Conservation (phyloP, 2,329 filamentous ascomycete species). For the Emergomyces africanus region DNA sequence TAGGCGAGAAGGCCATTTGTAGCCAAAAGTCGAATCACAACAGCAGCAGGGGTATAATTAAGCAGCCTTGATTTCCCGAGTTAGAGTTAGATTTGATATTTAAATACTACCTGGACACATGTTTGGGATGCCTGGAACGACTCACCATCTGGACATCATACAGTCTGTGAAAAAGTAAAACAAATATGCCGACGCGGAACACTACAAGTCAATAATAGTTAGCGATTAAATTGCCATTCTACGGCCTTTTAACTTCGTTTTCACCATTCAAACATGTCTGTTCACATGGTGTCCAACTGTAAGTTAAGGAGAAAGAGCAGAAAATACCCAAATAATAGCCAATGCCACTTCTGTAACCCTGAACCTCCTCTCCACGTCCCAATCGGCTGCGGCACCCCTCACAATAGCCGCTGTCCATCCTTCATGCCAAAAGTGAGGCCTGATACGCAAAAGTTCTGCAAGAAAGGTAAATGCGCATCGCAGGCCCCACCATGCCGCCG, state of each 20-base stretch:
- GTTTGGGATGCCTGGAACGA: conserved; percentile 5
- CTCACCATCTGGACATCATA: conserved; percentile 68
- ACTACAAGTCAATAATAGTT: conserved; percentile 34
- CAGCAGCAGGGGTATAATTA: conserved; percentile 66
- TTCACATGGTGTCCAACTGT: background rate
- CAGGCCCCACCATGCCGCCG: conserved; percentile 59
- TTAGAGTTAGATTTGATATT: background rate
- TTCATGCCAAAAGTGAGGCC: conserved; percentile 29
- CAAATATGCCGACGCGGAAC: conserved; percentile 62
- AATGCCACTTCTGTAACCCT: conserved; percentile 56
- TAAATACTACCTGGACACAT: no score
- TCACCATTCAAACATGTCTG: background rate
- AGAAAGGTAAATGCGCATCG: conserved; percentile 57
- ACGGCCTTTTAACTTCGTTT: background rate
- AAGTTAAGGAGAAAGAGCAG: conserved; percentile 7
- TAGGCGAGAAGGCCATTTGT: conserved; percentile 65
- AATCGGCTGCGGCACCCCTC: conserved; percentile 24
- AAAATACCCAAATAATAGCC: conserved; percentile 60
- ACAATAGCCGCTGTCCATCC: conserved; percentile 28
- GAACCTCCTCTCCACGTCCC: conserved; percentile 37
- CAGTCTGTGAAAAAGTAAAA: conserved; percentile 77
- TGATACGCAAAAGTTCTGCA: conserved; percentile 45
- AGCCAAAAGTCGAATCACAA: conserved; percentile 64
- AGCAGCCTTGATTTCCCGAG: conserved; percentile 48
- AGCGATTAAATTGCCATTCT: background rate